Conservation (phyloP, 2,329 filamentous ascomycete species). For the Fusarium sulawesiense region DNA sequence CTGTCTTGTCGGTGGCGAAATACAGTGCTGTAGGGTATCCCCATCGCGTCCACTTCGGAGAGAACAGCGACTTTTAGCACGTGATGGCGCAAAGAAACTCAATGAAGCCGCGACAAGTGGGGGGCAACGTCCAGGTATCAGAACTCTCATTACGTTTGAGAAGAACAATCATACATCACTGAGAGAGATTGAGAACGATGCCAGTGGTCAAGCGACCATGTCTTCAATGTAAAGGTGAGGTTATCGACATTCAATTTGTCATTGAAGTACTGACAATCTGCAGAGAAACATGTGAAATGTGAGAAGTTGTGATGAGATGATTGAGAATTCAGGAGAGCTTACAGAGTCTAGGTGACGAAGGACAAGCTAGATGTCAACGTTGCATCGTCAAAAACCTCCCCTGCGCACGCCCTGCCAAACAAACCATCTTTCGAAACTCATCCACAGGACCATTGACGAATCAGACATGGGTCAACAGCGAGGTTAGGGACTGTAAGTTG, state of each 20-base stretch:
- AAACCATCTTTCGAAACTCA: constrained; percentile 53
- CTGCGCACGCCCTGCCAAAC: constrained; percentile 51
- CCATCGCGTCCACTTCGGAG: constrained; percentile 14
- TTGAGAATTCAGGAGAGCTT: not conserved
- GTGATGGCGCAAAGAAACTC: constrained; percentile 24
- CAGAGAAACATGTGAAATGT: constrained; percentile 54
- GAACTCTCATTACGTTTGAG: not conserved
- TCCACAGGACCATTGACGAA: constrained; percentile 49
- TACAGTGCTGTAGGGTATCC: constrained; percentile 4
- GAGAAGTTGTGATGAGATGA: constrained; percentile 2
- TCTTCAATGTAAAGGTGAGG: constrained; percentile 52
- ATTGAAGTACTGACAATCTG: not conserved
- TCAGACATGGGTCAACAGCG: constrained; percentile 54
- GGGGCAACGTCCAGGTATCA: constrained; percentile 19
- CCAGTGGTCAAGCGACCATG: constrained; percentile 51
- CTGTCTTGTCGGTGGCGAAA: fast-evolving
- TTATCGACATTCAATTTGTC: not conserved
- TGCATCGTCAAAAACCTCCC: constrained; percentile 50
- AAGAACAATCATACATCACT: not conserved
- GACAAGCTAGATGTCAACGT: constrained; percentile 51
- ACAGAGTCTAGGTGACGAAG: constrained; percentile 50
- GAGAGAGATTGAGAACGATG: constrained; percentile 37
- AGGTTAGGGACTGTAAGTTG: constrained; percentile 50
- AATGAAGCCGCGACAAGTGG: constrained; percentile 16
- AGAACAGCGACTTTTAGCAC: constrained; percentile 39